Evolutionary conservation across 2,329 filamentous ascomycete species (phyloP), one percentile per base, ranked within the genome.

Genomic region (Hypoxylon sp.): DNA sequence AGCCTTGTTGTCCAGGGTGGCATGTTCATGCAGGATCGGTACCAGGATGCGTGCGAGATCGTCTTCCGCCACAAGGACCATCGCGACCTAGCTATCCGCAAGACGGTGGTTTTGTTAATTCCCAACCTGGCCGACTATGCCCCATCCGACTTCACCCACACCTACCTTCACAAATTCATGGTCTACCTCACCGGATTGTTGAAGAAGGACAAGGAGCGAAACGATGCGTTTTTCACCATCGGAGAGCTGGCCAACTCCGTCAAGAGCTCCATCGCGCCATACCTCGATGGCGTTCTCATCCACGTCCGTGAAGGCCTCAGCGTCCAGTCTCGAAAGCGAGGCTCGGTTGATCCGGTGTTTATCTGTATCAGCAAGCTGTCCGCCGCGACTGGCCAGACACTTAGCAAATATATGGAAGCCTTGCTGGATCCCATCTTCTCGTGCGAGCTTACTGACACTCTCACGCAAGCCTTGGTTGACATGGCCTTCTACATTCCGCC

Each of bases 401-500:
- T 99, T 43, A 97, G 91, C 79, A 99, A 97, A 73, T 97, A 97
- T 69, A 97, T 99, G 86, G 92, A 97, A 68, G 90, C 92, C 8
- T 77, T 99, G 19, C 81, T 99, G 7, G 93, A 97, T 63, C 92
- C 95, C 7, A 97, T 99, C 51, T 99, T 99, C 71, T 92, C 91
- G 11, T 99, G 94, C 68, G 94, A 96, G 37, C 79, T 99, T 42
- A 97, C 91, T 26, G 89, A 93, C 48, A 94, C 95, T 61, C 81
- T 99, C 16, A 97, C 93, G 0, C 92, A 97, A 69, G 95, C 95
- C 2, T 78, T 99, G 44, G 92, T 97, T 15, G 95, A 99, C 67
- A 97, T 99, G 90, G 94, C 94, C 19, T 96, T 97, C 68, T 97
- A 99, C 68, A 97, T 99, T 35, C 94, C 93, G 0, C 91, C 95